phyloP scores from a whole-genome alignment of 169 alveolate species.

The Cyclospora cayetanensis region DNA sequence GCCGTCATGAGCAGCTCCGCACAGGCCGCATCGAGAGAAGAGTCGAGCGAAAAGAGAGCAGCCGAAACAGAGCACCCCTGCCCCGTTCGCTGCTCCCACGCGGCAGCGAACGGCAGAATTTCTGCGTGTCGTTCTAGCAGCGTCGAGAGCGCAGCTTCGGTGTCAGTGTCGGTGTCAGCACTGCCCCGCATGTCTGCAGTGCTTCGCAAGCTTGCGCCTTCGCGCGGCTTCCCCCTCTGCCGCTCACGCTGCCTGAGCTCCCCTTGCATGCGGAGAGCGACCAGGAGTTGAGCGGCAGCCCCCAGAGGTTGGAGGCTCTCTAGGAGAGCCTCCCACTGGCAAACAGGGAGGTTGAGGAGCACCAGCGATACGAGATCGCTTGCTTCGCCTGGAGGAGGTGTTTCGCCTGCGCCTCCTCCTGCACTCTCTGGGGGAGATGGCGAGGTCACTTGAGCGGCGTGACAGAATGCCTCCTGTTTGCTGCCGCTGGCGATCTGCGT shows the following conservation, averaged over 20 bases:
- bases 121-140: conserved; percentile 1
- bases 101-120: conserved; percentile 44
- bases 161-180: too few species aligned
- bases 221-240: conserved; percentile 2
- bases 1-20: conserved; percentile 56
- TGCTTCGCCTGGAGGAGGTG: too few species aligned
- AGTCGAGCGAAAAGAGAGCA: conserved; percentile 10
- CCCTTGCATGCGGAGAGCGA: conserved; percentile 44
- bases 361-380: background rate
- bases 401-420: background rate
- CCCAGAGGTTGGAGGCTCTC: conserved; percentile 12
- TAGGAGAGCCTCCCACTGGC: conserved; percentile 16
- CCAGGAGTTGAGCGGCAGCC: conserved; percentile 19
- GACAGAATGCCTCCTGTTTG: background rate
- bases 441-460: background rate
- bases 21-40: background rate
- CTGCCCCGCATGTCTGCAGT: too few species aligned
- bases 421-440: background rate
- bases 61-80: background rate
- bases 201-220: too few species aligned
- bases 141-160: background rate
- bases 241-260: background rate
- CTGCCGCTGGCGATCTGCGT: background rate
- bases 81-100: conserved; percentile 45
- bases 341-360: conserved; percentile 1